Base-by-base conservation (phyloP, 257 asterid species). In the Solanum paucissectum region DNA sequence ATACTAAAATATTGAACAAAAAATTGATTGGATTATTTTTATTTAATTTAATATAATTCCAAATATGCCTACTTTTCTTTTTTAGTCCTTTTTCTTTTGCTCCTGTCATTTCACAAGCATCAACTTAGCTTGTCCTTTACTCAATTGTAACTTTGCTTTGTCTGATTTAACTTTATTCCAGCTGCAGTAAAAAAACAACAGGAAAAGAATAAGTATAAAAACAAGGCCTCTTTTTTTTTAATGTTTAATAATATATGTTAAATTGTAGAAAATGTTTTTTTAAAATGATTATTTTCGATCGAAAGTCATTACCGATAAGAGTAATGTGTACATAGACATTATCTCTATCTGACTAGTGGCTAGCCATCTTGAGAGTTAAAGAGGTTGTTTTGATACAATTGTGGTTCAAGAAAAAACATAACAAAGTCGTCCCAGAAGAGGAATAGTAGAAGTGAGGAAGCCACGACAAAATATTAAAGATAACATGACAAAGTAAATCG, bases 361-460 rank as follows among this genome's bases (percentile, higher is more conserved):
- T 55, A 18, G 64, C 64, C 23, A 52, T 52, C 9, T 52, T 55
- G 64, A 4, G 11, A 55, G 72, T 5, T n/a, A 64, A 18, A 11
- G 1, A 4, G 3, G 4, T n/a, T n/a, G 0, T 10, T n/a, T 11
- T 5, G 4, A n/a, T 64, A 64, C 8, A 64, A 0, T 11, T 0
- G 16, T 0, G 0, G 1, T n/a, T 64, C 2, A 11, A n/a, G 16
- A n/a, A 64, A 11, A 64, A 9, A 11, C 2, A 64, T 2, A n/a
- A 11, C 0, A 64, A 64, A 64, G 2, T n/a, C 1, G 1, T 64
- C 0, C 14, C 2, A 0, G 0, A 64, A 64, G 23, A 4, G 29
- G 0, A 58, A 58, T 21, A 60, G 5, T 2, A 20, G 0, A 60
- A 60, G 68, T 60, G 13, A 62, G 12, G 12, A 23, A 23, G 29